Evolutionary conservation across 805 yeast genomes (phyloP).

Genomic region (Pichia eremophila): DNA sequence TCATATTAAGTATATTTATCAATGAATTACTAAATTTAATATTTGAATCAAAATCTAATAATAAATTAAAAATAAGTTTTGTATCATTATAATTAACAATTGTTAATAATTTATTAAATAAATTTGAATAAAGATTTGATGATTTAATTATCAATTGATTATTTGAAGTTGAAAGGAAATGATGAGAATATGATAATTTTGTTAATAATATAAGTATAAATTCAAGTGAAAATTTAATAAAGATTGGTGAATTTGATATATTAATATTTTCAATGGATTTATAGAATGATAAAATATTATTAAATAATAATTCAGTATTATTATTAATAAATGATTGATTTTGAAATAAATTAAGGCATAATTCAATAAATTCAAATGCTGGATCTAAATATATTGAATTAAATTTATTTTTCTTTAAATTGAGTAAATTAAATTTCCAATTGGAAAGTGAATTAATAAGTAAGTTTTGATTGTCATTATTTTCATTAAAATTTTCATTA

Average conservation of each 20-base stretch:
- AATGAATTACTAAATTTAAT: conserved; percentile 2
- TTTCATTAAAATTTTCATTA: conserved; percentile 3
- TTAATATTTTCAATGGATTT: conserved; percentile 4
- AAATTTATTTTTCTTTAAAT: neutral
- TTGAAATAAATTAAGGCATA: conserved; percentile 16
- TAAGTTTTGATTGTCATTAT: neutral
- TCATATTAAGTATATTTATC: conserved; percentile 1
- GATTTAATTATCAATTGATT: neutral
- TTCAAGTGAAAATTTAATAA: conserved; percentile 17
- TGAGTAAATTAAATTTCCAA: conserved; percentile 17
- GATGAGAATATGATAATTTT: conserved; percentile 11
- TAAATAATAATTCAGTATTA: neutral
- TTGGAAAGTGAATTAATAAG: conserved; percentile 16
- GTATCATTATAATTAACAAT: conserved; percentile 12
- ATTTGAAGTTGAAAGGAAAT: neutral
- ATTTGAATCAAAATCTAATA: conserved; percentile 6
- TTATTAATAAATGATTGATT: conserved; percentile 5
- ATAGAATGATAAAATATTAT: neutral
- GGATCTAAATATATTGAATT: neutral
- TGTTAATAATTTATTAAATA: conserved; percentile 9
- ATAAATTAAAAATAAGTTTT: conserved; percentile 7
- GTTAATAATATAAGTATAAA: conserved; percentile 10
- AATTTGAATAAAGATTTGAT: neutral
- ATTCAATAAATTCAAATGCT: conserved; percentile 8
- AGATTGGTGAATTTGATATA: conserved; percentile 14